A percentile compares a stretch with the other conserved stretches of the same genome.
Conservation (phyloP, 192 early-diverging fungal genomes). For the Coemansia erecta region DNA sequence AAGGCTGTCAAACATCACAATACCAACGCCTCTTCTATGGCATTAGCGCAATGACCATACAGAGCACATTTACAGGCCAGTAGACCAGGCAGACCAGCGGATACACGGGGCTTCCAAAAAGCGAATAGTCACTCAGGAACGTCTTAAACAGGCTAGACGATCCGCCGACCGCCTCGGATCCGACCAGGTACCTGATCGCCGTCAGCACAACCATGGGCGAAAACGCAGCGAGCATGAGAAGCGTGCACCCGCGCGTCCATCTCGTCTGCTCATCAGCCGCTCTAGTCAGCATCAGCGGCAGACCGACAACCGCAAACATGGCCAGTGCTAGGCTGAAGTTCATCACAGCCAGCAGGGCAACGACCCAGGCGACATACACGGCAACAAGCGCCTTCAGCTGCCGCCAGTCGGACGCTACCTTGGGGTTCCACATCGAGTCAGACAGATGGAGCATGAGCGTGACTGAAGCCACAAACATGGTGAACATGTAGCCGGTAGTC, state of each 20-base stretch:
- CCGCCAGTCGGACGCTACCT: slow-evolving; percentile 30
- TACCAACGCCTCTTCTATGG: slow-evolving; percentile 14
- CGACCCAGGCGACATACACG: slow-evolving; percentile 56
- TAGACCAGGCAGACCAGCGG: slow-evolving; percentile 66
- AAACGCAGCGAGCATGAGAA: slow-evolving; percentile 41
- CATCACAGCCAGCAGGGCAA: slow-evolving; percentile 65
- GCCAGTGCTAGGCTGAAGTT: slow-evolving; percentile 71
- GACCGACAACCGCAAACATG: slow-evolving; percentile 56
- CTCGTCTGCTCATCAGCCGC: slow-evolving; percentile 26
- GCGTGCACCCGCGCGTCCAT: slow-evolving; percentile 1
- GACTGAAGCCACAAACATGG: slow-evolving; percentile 25
- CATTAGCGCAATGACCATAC: slow-evolving; percentile 42
- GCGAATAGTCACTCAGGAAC: slow-evolving; percentile 62
- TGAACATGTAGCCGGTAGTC: slow-evolving; percentile 29
- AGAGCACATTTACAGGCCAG: slow-evolving; percentile 61
- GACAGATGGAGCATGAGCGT: slow-evolving; percentile 57
- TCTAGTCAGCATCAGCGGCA: slow-evolving; percentile 63
- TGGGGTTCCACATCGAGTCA: slow-evolving; percentile 53
- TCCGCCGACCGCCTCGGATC: slow-evolving; percentile 39
- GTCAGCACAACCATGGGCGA: slow-evolving; percentile 55
- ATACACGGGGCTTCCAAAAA: slow-evolving; percentile 61
- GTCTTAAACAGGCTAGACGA: slow-evolving; percentile 48
- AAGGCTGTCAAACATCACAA: background rate
- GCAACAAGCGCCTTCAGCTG: slow-evolving; percentile 44
- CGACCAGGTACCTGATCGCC: slow-evolving; percentile 24